Evolutionary conservation across 169 alveolate species (phyloP), one percentile per base, ranked within the genome.

Genomic region (Neospora caninum): DNA sequence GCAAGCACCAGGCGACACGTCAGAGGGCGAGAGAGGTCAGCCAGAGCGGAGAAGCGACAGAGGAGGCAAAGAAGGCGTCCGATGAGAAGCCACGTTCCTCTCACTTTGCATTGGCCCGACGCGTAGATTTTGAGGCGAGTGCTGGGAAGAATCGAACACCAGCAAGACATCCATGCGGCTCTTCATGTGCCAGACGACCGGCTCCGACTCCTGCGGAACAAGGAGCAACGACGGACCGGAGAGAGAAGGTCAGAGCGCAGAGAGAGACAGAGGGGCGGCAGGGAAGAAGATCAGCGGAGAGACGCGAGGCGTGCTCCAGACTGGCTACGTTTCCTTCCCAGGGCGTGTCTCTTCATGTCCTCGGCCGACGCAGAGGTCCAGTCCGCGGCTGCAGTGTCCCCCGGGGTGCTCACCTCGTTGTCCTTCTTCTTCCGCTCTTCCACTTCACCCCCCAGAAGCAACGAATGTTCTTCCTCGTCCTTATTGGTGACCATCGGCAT

Each of bases 31-130:
- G n/a, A n/a, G n/a, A n/a, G n/a, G n/a, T n/a, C n/a, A n/a, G n/a
- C n/a, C n/a, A n/a, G n/a, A n/a, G n/a, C n/a, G n/a, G n/a, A n/a
- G n/a, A n/a, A n/a, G n/a, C n/a, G n/a, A n/a, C n/a, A n/a, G n/a
- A n/a, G n/a, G n/a, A n/a, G n/a, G n/a, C n/a, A n/a, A n/a, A n/a
- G n/a, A n/a, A n/a, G n/a, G n/a, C n/a, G n/a, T n/a, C n/a, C n/a
- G n/a, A 49, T 49, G 22, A 7, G 22, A 7, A 49, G 58, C 22
- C 13, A 13, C 4, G 22, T 13, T 49, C n/a, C 42, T 73, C 84
- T 73, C n/a, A 84, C 91, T 36, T 45, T 92, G 94, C 45, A 92
- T 31, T 22, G 94, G 92, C 36, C 92, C 94, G 2, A 82, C 38
- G 20, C 54, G 6, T 34, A 89, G 92, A 7, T 80, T n/a, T 0